Evolutionary conservation across 305 asterid species (phyloP).

Genomic region (Rubia balearica): DNA sequence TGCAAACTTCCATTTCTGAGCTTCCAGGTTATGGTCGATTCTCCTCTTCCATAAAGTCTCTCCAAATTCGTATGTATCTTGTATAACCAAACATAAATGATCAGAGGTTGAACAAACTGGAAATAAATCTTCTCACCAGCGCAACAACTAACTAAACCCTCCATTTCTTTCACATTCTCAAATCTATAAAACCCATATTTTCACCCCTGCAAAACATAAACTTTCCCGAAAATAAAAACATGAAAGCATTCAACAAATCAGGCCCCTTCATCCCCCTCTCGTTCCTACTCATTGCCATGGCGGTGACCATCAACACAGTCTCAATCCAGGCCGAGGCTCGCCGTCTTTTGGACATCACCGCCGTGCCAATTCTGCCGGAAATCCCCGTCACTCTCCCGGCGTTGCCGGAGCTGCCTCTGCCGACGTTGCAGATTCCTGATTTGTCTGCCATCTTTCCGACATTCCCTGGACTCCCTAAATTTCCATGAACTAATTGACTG

Average conservation of each 20-base stretch:
- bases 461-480: conserved; percentile 8
- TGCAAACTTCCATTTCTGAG: no score
- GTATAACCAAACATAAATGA: not conserved
- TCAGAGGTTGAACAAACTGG: conserved; percentile 20
- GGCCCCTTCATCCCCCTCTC: conserved; percentile 3
- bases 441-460: conserved; percentile 6
- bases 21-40: no score
- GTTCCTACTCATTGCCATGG: conserved; percentile 16
- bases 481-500: not conserved
- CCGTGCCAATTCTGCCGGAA: conserved; percentile 12
- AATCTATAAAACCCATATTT: conserved; percentile 12
- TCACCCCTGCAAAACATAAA: no score
- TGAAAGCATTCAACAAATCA: conserved; percentile 2
- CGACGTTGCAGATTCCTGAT: conserved; percentile 8
- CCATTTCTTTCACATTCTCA: not conserved
- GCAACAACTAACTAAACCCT: conserved; percentile 1
- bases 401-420: conserved; percentile 11
- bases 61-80: not conserved
- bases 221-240: no score
- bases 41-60: not conserved
- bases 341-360: not conserved
- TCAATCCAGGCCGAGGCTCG: conserved; percentile 13
- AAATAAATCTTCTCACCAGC: conserved; percentile 16
- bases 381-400: conserved; percentile 12
- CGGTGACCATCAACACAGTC: conserved; percentile 8